phyloP scores from a whole-genome alignment of 1,139 yeast genomes.

The Hansenula lynferdii region DNA sequence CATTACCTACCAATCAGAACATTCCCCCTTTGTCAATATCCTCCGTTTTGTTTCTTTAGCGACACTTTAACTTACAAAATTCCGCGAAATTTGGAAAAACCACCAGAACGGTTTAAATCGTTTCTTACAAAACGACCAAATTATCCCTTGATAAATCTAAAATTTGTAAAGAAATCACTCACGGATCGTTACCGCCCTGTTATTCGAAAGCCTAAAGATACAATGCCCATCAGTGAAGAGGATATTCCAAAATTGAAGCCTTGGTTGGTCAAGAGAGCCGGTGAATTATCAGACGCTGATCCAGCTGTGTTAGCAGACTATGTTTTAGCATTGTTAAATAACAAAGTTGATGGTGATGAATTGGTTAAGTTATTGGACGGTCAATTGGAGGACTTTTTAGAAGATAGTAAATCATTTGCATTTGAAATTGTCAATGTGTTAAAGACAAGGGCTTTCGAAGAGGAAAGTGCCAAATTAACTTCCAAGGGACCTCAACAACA shows the following conservation, averaged over 20 bases:
- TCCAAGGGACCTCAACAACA: background rate
- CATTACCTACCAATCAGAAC: too few species aligned
- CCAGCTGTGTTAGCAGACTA: constrained; percentile 40
- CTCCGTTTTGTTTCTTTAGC: too few species aligned
- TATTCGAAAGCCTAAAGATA: too few species aligned
- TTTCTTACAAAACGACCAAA: too few species aligned
- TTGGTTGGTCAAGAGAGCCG: constrained; percentile 31
- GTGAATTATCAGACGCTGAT: constrained; percentile 34
- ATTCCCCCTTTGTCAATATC: too few species aligned
- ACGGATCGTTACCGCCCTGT: background rate
- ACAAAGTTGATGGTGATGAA: constrained; percentile 30
- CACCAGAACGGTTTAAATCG: too few species aligned
- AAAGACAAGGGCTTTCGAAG: constrained; percentile 9
- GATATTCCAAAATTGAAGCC: constrained; percentile 24
- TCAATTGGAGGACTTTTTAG: constrained; percentile 32
- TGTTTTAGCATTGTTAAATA: constrained; percentile 36
- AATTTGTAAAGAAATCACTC: too few species aligned
- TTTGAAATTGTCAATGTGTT: constrained; percentile 24
- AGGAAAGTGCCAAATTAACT: background rate
- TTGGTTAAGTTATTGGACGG: constrained; percentile 27
- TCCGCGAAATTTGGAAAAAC: too few species aligned
- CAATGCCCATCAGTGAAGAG: constrained; percentile 12
- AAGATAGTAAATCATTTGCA: constrained; percentile 25
- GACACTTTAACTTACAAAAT: too few species aligned
- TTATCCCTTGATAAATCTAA: too few species aligned